Evolutionary conservation across 257 asterid species (phyloP), one percentile per base, ranked within the genome.

Genomic region (Nicotiana tomentosiformis): DNA sequence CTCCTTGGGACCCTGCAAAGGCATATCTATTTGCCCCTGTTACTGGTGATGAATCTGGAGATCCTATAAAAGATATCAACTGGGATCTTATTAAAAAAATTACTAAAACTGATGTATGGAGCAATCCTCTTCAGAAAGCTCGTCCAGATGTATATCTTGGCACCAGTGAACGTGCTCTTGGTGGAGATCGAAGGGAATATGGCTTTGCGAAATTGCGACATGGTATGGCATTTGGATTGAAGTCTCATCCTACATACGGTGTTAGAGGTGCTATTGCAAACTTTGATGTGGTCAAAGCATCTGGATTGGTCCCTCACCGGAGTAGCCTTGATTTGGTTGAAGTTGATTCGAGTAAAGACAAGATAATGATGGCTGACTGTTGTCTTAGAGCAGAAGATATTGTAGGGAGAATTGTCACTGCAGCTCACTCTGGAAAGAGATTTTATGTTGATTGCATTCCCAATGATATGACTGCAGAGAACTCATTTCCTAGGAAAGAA

Each of bases 401-500:
- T 83, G 81, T 91, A 9, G 98, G 99, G 65, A 93, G 91, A 89
- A 92, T 96, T 60, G 90, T 96, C 80, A 96, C 99, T 83, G 98
- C 99, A 32, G 98, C 98, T 89, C 99, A 96, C 87, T 96, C 99
- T 51, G 99, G 99, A 82, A 96, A 96, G 91, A 90, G 99, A 86
- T 96, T 96, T 89, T 96, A 94, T 86, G 98, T 93, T 80, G 99
- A 94, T 89, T 96, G 98, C 77, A 93, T 96, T 49, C 91, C 95
- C 80, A 87, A 83, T 89, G 99, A 96, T 57, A 92, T 96, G 99
- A 94, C 97, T 66, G 98, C 99, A 15, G 98, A 94, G 84, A 96
- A 91, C 86, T 93, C 98, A 84, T 96, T 96, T 82, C 99, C 99
- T 0, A 91, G 98, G 92, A 96, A 96, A 88, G 99, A 96, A 91